These are phyloP conservation scores for Fibroporia radiculosa DNA, from an alignment of 768 basidiomycete species.

Conservation along the genomic window DNA sequence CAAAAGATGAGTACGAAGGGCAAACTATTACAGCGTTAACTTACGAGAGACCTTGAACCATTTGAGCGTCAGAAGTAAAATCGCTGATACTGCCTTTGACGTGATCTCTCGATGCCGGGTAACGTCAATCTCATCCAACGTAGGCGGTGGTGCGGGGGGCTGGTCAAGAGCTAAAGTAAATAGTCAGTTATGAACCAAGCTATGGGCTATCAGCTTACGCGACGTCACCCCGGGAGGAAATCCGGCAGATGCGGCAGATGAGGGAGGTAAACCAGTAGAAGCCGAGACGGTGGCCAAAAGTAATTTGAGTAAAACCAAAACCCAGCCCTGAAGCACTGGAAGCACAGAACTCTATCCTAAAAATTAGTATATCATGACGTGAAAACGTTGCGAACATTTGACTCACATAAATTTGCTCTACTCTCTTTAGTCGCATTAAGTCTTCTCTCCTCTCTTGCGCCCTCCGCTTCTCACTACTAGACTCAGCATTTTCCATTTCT, in stretches of 20 bases:
- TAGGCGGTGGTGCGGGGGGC: conserved; percentile 57
- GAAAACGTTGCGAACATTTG: neutral
- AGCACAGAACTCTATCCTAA: conserved; percentile 64
- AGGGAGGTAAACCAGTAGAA: conserved; percentile 52
- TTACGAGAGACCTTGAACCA: conserved; percentile 99
- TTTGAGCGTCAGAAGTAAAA: conserved; percentile 81
- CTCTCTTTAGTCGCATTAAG: conserved; percentile 77
- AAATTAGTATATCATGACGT: neutral
- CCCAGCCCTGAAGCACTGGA: conserved; percentile 82
- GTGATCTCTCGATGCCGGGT: conserved; percentile 95
- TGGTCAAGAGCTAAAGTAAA: conserved; percentile 47
- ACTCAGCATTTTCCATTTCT: conserved; percentile 43
- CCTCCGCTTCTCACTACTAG: conserved; percentile 45
- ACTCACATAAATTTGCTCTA: conserved; percentile 86
- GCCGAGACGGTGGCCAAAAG: conserved; percentile 91
- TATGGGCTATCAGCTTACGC: conserved; percentile 33
- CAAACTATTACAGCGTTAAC: conserved; percentile 22
- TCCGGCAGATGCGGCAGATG: conserved; percentile 57
- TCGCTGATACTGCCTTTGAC: conserved; percentile 94
- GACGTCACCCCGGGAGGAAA: conserved; percentile 68
- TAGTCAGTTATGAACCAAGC: neutral
- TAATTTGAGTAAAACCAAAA: conserved; percentile 87
- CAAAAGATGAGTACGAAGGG: neutral
- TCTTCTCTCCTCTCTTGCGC: conserved; percentile 69
- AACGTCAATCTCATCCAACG: conserved; percentile 87